Percentiles rank a stretch among this genome's conserved stretches.
These are phyloP conservation scores for Dalbergia cochinchinensis DNA, from an alignment of 306 rosid genomes.

Conservation along the genomic window DNA sequence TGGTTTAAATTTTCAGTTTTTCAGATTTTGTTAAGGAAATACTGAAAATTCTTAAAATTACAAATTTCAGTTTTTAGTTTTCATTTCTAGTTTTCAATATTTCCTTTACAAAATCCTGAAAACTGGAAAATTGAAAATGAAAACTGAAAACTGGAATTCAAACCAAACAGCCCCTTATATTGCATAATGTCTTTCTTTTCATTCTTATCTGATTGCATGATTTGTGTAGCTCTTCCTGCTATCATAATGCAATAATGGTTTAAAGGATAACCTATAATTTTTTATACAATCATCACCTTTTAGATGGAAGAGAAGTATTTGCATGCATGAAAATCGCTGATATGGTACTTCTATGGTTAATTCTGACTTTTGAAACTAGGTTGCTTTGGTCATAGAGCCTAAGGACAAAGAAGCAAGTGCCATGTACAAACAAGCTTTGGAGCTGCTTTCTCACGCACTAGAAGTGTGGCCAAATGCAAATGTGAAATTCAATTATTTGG, in stretches of 20 bases:
- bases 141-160: too few species aligned
- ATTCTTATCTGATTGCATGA: constrained; percentile 24
- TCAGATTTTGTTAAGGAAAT: too few species aligned
- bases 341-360: constrained; percentile 17
- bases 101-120: too few species aligned
- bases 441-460: constrained; percentile 93
- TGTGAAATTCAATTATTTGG: constrained; percentile 93
- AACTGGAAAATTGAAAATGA: too few species aligned
- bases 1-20: too few species aligned
- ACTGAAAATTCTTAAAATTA: too few species aligned
- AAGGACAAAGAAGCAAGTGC: constrained; percentile 97
- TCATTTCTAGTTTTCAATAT: too few species aligned
- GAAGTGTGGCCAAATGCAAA: constrained; percentile 99
- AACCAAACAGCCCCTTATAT: too few species aligned
- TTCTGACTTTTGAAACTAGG: constrained; percentile 62
- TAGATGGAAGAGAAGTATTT: constrained; percentile 17
- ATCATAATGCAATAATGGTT: background rate
- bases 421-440: constrained; percentile 97
- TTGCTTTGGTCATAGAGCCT: constrained; percentile 97
- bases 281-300: constrained; percentile 11
- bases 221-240: constrained; percentile 8
- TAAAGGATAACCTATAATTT: constrained; percentile 31
- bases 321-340: constrained; percentile 26
- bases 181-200: background rate
- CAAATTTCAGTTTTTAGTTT: too few species aligned